Conservation (phyloP, 1,139 yeast genomes). For the Sugiyamaella xylanicola region DNA sequence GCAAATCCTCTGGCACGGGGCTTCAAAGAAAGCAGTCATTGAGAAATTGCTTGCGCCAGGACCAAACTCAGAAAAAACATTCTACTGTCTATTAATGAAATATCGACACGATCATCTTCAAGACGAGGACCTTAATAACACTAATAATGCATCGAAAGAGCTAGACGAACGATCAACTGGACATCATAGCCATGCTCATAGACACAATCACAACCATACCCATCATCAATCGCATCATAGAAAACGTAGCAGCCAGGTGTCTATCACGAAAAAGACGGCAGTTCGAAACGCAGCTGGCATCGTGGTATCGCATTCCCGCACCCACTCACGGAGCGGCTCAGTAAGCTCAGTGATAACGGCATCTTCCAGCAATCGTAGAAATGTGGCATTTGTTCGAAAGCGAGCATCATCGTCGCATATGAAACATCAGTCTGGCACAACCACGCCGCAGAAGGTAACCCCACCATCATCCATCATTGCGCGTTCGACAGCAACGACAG, state of each 20-base stretch:
- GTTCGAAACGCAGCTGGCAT: conserved; percentile 2
- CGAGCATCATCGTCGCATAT: conserved; percentile 16
- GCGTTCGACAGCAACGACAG: not conserved
- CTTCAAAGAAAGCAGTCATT: conserved; percentile 61
- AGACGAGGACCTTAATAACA: conserved; percentile 7
- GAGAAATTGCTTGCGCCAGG: conserved; percentile 59
- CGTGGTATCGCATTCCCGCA: conserved; percentile 27
- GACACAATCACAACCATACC: conserved; percentile 1
- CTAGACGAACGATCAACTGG: not conserved
- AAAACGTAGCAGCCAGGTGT: conserved; percentile 17
- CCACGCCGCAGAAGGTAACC: conserved; percentile 7
- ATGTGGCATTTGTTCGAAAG: conserved; percentile 27
- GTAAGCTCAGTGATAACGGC: conserved; percentile 31
- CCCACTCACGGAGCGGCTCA: conserved; percentile 32
- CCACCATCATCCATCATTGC: not conserved
- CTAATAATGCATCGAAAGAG: not conserved
- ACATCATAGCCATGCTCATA: not conserved
- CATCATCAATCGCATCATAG: conserved; percentile 13
- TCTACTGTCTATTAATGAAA: conserved; percentile 78
- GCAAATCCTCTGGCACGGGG: conserved; percentile 90
- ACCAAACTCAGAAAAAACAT: conserved; percentile 83
- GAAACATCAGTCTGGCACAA: conserved; percentile 7
- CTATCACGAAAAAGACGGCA: conserved; percentile 7
- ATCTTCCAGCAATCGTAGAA: conserved; percentile 33
- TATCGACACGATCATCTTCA: conserved; percentile 73